Base-by-base conservation (phyloP, 164 flowering plant genomes). In the Paratinospora sagittata region DNA sequence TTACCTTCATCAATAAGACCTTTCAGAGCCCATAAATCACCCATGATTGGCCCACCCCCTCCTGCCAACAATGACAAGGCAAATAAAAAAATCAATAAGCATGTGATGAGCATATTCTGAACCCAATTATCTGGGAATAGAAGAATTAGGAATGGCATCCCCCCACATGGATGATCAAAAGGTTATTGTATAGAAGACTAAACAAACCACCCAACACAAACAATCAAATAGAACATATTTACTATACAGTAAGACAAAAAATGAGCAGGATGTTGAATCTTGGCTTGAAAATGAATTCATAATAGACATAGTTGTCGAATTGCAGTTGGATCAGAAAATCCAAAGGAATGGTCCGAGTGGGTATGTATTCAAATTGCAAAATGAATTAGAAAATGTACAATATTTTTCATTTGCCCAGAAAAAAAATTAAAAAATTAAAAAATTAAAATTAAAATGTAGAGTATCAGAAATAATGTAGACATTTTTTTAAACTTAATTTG, bases 11-110 rank as follows among this genome's bases (percentile, higher is more conserved):
- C 96, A 72, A 89, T 79, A 57, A 96, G 87, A 36, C 99, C 99
- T 81, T 96, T 96, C 77, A 96, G 72, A 71, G 98, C 99, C 99
- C 99, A 96, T 60, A 96, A 85, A 78, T 96, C 99, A 65, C 97
- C 96, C 99, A 96, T 90, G 68, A 93, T 93, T 69, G 97, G 89
- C 58, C 99, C 99, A 70, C 98, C 97, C 70, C 92, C 97, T 70
- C 98, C 99, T 96, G 74, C 64, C 58, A 74, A 78, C 68, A 36
- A 66, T 61, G n/a, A 71, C 34, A 74, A 55, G 41, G 58, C 37
- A 45, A 24, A 13, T 39, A 34, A 19, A 26, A 14, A 66, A 62
- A 47, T 17, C 27, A 68, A 33, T 3, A 16, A 36, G 24, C 63
- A 23, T 23, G 63, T 26, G 33, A 61, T 21, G 13, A 10, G 1